Evolutionary conservation across 73 alveolate species (phyloP), one percentile per base, ranked within the genome.

Genomic region (Paramecium biaurelia): DNA sequence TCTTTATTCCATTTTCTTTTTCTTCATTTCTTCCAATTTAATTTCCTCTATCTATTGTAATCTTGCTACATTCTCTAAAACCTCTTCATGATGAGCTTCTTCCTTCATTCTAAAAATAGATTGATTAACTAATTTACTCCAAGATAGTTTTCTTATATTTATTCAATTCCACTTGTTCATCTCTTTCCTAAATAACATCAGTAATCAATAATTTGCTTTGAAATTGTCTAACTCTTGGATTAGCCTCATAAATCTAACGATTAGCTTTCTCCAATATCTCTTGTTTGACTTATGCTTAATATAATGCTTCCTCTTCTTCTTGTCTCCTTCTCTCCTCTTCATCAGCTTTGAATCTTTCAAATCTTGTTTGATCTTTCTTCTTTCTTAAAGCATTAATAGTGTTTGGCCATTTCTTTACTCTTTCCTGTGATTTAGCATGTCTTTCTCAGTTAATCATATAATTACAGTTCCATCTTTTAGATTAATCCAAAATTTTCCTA

Each of bases 201-300:
- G 97, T 95, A 93, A 95, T 57, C 63, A 95, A 74, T 96, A 97
- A 59, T 92, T 97, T 94, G 34, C 97, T 45, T 70, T 97, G 92
- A 95, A 97, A 97, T 47, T 97, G 96, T 92, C 97, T 96, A 11
- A 97, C 98, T 86, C 95, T 96, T 89, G 96, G 99, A 82, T 96
- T 94, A 41, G 87, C 89, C 70, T 96, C 98, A 89, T 95, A 95
- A 85, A 92, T 92, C 53, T 92, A 85, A 86, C 93, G 94, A 92
- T 97, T 97, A 18, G 99, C 99, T 14, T 93, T 92, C 53, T 95
- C 98, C 43, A 95, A 94, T 49, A 93, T 95, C 24, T 95, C 93
- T 53, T 93, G 92, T 92, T 97, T 92, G 70, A 93, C 96, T 67
- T 96, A 93, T 76, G 93, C 95, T 30, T 96, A 95, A 63, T 92